Evolutionary conservation across 176 grass and related monocot genomes (phyloP).

Genomic region (Triticum turgidum): DNA sequence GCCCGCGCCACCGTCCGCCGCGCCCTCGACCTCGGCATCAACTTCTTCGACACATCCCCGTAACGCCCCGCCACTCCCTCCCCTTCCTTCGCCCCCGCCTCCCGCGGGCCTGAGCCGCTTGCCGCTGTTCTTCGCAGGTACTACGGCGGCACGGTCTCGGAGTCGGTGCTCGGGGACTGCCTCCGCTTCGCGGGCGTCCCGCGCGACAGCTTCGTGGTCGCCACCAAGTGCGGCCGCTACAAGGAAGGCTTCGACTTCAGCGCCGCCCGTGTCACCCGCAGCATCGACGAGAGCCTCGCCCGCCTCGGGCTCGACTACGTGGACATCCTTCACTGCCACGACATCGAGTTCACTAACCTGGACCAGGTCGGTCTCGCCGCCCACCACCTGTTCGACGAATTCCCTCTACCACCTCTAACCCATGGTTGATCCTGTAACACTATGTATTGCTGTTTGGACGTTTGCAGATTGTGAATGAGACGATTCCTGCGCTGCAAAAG

Average conservation of each 20-base stretch:
- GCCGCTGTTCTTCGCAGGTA: slow-evolving; percentile 40
- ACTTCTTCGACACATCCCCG: slow-evolving; percentile 98
- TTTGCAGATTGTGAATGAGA: slow-evolving; percentile 82
- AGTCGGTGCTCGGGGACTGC: slow-evolving; percentile 82
- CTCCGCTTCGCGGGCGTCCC: slow-evolving; percentile 57
- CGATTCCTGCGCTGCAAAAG: slow-evolving; percentile 73
- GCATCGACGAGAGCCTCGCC: slow-evolving; percentile 76
- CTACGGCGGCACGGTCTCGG: slow-evolving; percentile 74
- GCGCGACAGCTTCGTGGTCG: slow-evolving; percentile 55
- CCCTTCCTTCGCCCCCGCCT: too few relatives aligned
- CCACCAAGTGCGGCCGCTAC: slow-evolving; percentile 94
- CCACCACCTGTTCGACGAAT: slow-evolving; percentile 31
- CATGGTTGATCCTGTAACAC: not conserved
- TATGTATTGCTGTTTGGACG: not conserved
- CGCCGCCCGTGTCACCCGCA: slow-evolving; percentile 58
- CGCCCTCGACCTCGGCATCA: slow-evolving; percentile 78
- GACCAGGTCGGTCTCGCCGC: slow-evolving; percentile 47
- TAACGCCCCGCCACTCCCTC: not conserved
- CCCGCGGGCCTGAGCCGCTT: not conserved
- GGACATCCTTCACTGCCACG: slow-evolving; percentile 84
- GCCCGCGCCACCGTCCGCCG: slow-evolving; percentile 71
- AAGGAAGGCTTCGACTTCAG: slow-evolving; percentile 84
- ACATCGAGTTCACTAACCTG: slow-evolving; percentile 84
- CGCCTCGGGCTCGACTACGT: slow-evolving; percentile 80
- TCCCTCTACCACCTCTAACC: not conserved